Evolutionary conservation across 1,284 basidiomycete species (phyloP), one percentile per base, ranked within the genome.

Genomic region (Limonomyces culmigenus): DNA sequence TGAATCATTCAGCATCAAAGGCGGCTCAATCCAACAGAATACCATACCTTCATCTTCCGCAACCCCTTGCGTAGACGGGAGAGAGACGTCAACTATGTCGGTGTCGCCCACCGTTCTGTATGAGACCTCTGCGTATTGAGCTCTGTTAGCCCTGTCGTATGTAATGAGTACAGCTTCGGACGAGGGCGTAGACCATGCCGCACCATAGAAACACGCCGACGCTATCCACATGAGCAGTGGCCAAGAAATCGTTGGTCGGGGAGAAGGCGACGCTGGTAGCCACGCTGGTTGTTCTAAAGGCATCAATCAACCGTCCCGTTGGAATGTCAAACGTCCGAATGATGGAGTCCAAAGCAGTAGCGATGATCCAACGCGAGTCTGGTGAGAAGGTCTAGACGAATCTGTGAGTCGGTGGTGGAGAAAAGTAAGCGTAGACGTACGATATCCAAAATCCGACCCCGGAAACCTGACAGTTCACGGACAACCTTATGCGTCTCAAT

Each of bases 281-380:
- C 14, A 95, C 73, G 42, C 79, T 88, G n/a, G 81, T 61, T 3
- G 88, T 88, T 36, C 73, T 70, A 66, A 98, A 98, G 0, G 79
- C 87, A 50, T 98, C 89, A 36, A 99, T 85, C 25, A 98, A 63
- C 19, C 76, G 67, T 3, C 91, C 88, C 8, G 89, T 89, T 0
- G 95, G 93, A 15, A 99, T 71, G 53, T 99, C 95, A 51, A 89
- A 98, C 1, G 95, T 98, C 32, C 95, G 76, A 45, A 98, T 85
- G 34, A 84, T 68, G 1, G 85, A 87, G 53, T 99, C 95, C 36
- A 93, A 62, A 10, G 91, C 89, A 2, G 86, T 77, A 1, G 78
- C 64, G 27, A 97, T 70, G 29, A 98, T 61, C 93, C 93, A 97
- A 41, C 92, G 67, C 2, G 87, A 92, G 53, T 97, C 91, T 2